Base-by-base conservation (phyloP, 495 filamentous ascomycete genomes). In the Penicillium verhagenii region DNA sequence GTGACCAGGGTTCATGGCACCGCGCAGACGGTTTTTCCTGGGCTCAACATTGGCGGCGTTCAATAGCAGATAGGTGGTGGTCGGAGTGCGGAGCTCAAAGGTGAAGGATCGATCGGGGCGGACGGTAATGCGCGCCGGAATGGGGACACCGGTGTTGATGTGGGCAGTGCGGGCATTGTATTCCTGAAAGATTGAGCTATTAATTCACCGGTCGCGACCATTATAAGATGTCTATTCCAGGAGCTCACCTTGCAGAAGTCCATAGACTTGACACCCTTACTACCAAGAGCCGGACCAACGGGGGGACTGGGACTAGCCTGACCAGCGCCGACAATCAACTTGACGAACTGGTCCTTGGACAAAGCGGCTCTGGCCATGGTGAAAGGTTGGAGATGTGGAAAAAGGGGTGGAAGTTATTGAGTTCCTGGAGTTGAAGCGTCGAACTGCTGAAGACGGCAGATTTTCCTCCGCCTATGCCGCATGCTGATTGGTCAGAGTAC, bases 181-280 rank as follows among this genome's bases (percentile, higher is more conserved):
- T 74, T 99, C 94, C 94, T 98, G 62, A 21, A 18, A 5, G 10
- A 11, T 21, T 43, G n/a, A n/a, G n/a, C 26, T 24, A 14, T 52
- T 24, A 24, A 26, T 19, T 24, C 8, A 13, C 28, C 25, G 46
- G 28, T 48, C 25, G 46, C n/a, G 29, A n/a, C 5, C 18, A 31
- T 16, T 21, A 16, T 20, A 2, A 6, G 7, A 6, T 16, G 38
- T 26, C 35, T 49, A 47, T 23, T 37, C n/a, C n/a, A n/a, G n/a
- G 31, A 56, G 58, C 76, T 60, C 65, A 97, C 94, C 83, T 98
- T 98, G 82, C 94, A 97, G 70, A 97, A 97, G 74, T 99, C 95
- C 88, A 99, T 99, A 55, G 88, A 92, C 79, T 99, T 99, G 37
- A 99, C 89, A 78, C 94, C 94, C 79, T 96, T 97, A 71, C 88